phyloP scores from a whole-genome alignment of 202 grass and related monocot genomes.

The Setaria viridis region DNA sequence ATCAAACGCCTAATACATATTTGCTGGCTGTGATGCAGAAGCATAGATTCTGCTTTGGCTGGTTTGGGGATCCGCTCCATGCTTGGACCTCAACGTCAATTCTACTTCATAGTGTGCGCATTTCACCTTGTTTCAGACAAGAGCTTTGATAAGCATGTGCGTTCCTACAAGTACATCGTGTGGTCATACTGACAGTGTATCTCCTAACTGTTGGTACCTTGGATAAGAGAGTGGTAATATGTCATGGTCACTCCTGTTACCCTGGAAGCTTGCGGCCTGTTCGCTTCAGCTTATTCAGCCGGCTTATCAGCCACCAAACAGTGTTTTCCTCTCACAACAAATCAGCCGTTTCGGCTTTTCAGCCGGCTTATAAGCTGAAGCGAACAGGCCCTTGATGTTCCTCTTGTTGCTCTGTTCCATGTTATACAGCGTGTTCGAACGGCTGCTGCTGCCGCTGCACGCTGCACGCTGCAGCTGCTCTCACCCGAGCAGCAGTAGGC shows the following conservation, averaged over 20 bases:
- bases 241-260: slow-evolving; percentile 13
- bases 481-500: too few species aligned
- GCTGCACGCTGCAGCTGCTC: too few species aligned
- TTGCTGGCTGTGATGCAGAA: neutral
- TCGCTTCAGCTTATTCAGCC: too few species aligned
- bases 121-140: slow-evolving; percentile 38
- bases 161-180: slow-evolving; percentile 25
- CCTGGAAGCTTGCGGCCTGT: neutral
- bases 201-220: slow-evolving; percentile 5
- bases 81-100: slow-evolving; percentile 18
- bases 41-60: slow-evolving; percentile 3
- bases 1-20: slow-evolving; percentile 39
- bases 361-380: too few species aligned
- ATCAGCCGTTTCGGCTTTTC: too few species aligned
- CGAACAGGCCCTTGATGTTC: too few species aligned
- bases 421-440: neutral
- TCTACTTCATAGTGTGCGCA: slow-evolving; percentile 11
- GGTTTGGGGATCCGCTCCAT: slow-evolving; percentile 7
- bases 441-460: too few species aligned
- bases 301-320: too few species aligned
- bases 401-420: neutral
- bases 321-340: too few species aligned
- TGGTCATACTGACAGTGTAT: neutral
- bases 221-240: slow-evolving; percentile 30
- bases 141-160: slow-evolving; percentile 12